Evolutionary conservation across 768 basidiomycete genomes (phyloP).

Genomic region (Neoboletus magnificus): DNA sequence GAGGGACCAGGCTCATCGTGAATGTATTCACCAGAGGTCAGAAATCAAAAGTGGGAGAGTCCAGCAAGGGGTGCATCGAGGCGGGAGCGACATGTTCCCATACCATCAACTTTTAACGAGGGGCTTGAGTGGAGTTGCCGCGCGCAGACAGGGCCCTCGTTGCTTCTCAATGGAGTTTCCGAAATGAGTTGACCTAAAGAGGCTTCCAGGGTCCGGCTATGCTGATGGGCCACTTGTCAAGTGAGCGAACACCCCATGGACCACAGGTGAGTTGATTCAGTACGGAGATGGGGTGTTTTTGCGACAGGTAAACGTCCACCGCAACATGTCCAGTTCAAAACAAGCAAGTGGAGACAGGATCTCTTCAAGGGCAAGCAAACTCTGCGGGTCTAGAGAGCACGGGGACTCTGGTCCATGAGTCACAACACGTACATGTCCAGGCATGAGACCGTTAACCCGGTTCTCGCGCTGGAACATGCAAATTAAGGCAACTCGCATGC

Average conservation of each 20-base stretch:
- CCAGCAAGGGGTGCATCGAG: not conserved
- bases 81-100: not conserved
- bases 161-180: not conserved
- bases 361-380: not conserved
- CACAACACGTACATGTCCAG: not conserved
- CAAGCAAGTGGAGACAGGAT: not conserved
- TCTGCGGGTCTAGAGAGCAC: not conserved
- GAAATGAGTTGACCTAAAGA: constrained; percentile 12
- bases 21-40: constrained; percentile 1
- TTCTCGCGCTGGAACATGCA: not conserved
- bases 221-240: not conserved
- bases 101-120: constrained; percentile 14
- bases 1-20: constrained; percentile 25
- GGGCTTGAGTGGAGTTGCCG: not conserved
- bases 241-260: not conserved
- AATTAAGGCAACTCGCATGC: not conserved
- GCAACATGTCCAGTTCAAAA: not conserved
- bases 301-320: not conserved
- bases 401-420: not conserved
- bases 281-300: not conserved
- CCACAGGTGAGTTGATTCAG: not conserved
- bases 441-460: not conserved
- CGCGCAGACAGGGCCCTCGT: constrained; percentile 2
- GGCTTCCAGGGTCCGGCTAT: not conserved
- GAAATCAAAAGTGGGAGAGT: not conserved